A percentile compares a stretch with the other conserved stretches of the same genome.
Evolutionary conservation across 257 asterid genomes (phyloP).

Genomic region (Avicennia marina): DNA sequence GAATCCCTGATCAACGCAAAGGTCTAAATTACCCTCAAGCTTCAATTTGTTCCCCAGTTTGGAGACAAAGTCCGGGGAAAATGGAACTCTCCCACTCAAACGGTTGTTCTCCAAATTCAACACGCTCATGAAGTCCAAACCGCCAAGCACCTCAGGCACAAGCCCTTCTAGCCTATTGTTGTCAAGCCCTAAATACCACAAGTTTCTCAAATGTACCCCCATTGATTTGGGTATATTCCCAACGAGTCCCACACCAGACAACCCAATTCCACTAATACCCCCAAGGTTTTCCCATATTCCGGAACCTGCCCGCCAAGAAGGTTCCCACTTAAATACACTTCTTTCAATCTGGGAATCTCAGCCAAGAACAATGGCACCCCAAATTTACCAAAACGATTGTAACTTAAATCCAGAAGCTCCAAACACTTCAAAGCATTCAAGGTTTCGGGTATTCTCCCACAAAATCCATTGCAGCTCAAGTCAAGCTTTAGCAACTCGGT

Average conservation of each 20-base stretch:
- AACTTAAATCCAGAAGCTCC: slow-evolving; percentile 70
- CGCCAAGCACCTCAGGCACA: slow-evolving; percentile 64
- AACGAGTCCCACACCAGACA: slow-evolving; percentile 56
- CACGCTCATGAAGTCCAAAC: slow-evolving; percentile 48
- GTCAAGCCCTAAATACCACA: slow-evolving; percentile 65
- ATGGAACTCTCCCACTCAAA: slow-evolving; percentile 74
- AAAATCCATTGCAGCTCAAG: slow-evolving; percentile 51
- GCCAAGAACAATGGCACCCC: slow-evolving; percentile 61
- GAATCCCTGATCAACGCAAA: slow-evolving; percentile 56
- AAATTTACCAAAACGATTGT: slow-evolving; percentile 37
- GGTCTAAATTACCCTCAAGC: slow-evolving; percentile 74
- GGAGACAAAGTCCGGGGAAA: slow-evolving; percentile 45
- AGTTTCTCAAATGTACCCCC: slow-evolving; percentile 46
- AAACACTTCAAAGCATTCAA: slow-evolving; percentile 37
- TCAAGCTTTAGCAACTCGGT: slow-evolving; percentile 59
- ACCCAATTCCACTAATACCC: slow-evolving; percentile 55
- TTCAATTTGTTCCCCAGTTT: slow-evolving; percentile 63
- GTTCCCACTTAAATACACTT: slow-evolving; percentile 65
- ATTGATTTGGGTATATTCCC: slow-evolving; percentile 70
- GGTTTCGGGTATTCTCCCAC: slow-evolving; percentile 56
- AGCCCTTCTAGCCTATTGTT: slow-evolving; percentile 62
- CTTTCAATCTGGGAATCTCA: slow-evolving; percentile 52
- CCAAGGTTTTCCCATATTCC: slow-evolving; percentile 63
- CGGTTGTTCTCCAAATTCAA: slow-evolving; percentile 70
- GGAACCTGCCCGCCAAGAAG: slow-evolving; percentile 72